Percentiles rank a stretch among this genome's conserved stretches.
phyloP scores from a whole-genome alignment of 441 rosid species.

The Bruguiera hainesii region DNA sequence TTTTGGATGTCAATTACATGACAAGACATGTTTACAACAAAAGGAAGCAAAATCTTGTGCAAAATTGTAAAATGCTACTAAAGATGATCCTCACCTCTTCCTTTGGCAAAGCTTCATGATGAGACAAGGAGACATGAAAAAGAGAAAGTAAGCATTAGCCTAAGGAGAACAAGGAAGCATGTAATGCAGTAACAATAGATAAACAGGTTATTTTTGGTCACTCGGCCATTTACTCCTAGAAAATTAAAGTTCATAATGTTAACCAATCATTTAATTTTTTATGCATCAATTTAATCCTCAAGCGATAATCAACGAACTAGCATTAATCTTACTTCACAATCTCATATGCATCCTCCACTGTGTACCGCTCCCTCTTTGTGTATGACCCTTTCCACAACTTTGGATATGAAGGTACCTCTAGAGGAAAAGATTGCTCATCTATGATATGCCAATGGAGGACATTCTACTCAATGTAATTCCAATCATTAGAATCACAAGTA shows the following conservation, averaged over 20 bases:
- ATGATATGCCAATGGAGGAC: constrained; percentile 99
- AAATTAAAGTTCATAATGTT: neutral
- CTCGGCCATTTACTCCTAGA: neutral
- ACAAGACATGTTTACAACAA: neutral
- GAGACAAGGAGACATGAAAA: constrained; percentile 27
- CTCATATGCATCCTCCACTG: constrained; percentile 85
- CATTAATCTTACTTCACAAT: constrained; percentile 63
- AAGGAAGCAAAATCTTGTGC: neutral
- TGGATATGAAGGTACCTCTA: constrained; percentile 83
- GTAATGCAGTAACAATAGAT: neutral
- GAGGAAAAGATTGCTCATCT: constrained; percentile 86
- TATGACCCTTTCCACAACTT: constrained; percentile 92
- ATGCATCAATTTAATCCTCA: neutral
- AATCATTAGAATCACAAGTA: constrained; percentile 30
- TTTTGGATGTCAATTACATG: neutral
- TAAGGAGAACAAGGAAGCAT: constrained; percentile 5
- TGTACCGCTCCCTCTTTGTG: constrained; percentile 82
- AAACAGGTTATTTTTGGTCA: too few relatives aligned
- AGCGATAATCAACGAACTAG: constrained; percentile 10
- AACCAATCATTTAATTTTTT: neutral
- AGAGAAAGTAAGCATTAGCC: constrained; percentile 21
- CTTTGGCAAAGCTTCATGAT: constrained; percentile 77
- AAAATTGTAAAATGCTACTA: constrained; percentile 2
- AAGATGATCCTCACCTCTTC: constrained; percentile 61
- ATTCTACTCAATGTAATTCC: constrained; percentile 61